A percentile compares a stretch with the other conserved stretches of the same genome.
Conservation (phyloP, 495 filamentous ascomycete genomes). For the Oidiodendron maius region DNA sequence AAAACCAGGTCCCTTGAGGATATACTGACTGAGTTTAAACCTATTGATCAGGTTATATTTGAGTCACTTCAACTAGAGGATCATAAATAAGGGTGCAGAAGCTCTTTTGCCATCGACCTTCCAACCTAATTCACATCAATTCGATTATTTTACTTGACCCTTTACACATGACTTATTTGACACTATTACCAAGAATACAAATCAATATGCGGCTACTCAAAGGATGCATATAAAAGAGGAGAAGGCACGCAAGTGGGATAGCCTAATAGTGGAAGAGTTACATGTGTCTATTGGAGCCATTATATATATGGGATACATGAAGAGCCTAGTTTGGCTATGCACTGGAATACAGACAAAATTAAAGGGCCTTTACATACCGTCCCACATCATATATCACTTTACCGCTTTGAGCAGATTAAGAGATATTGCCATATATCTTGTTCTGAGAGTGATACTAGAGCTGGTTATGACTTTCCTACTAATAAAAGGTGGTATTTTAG, state of each 20-base stretch:
- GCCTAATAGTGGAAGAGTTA: neutral
- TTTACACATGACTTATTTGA: neutral
- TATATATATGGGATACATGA: neutral
- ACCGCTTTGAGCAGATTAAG: neutral
- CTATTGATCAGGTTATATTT: too few relatives aligned
- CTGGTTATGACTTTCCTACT: neutral
- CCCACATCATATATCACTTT: neutral
- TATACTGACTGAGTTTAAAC: too few relatives aligned
- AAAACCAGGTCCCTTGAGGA: too few relatives aligned
- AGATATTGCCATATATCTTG: neutral
- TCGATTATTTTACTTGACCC: neutral
- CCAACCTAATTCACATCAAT: neutral
- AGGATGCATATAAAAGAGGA: neutral
- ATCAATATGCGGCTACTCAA: too few relatives aligned
- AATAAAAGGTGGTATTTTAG: too few relatives aligned
- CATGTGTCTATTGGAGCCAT: neutral
- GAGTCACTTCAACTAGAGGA: too few relatives aligned
- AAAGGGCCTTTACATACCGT: slow-evolving; percentile 2
- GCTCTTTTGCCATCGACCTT: neutral
- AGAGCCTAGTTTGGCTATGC: too few relatives aligned
- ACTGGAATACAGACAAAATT: neutral
- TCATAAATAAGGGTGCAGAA: too few relatives aligned
- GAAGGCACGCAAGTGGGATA: neutral
- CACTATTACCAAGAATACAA: neutral
- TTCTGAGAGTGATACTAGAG: neutral